Percentiles rank a stretch among this genome's conserved stretches.
Evolutionary conservation across 106 monocot species (phyloP).

Genomic region (Chionographis japonica): DNA sequence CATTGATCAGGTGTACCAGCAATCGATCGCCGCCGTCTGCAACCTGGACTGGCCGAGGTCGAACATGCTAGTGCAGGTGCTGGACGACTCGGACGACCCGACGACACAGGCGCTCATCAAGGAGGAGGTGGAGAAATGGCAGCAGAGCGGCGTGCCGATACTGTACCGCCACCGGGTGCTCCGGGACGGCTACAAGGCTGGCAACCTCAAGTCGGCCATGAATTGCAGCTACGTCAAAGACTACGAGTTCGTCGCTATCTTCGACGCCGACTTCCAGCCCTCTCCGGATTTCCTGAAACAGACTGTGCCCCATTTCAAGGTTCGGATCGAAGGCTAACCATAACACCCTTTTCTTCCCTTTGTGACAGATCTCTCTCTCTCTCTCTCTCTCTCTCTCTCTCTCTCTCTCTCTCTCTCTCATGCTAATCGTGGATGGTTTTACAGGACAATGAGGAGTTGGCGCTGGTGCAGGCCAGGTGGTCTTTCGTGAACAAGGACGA

Average conservation of each 20-base stretch:
- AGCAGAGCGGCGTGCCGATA: constrained; percentile 55
- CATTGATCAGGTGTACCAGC: constrained; percentile 74
- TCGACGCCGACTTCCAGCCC: constrained; percentile 95
- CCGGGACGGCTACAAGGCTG: constrained; percentile 88
- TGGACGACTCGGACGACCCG: constrained; percentile 88
- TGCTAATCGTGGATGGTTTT: background rate
- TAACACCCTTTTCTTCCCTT: too few species aligned
- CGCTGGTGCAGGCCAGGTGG: constrained; percentile 89
- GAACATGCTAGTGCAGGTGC: constrained; percentile 74
- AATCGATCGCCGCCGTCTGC: constrained; percentile 88
- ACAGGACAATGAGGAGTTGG: constrained; percentile 83
- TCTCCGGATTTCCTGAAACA: constrained; percentile 71
- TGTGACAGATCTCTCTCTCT: too few species aligned
- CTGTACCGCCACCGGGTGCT: constrained; percentile 74
- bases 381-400: too few species aligned
- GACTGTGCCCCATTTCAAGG: constrained; percentile 92
- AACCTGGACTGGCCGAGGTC: constrained; percentile 82
- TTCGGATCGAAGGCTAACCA: background rate
- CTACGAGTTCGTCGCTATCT: constrained; percentile 94
- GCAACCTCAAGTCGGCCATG: constrained; percentile 97
- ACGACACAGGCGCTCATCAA: constrained; percentile 59
- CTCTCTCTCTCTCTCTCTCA: too few species aligned
- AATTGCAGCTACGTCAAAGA: constrained; percentile 83
- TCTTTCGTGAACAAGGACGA: constrained; percentile 98
- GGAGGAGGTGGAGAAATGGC: constrained; percentile 89